Evolutionary conservation across 306 rosid species (phyloP), one percentile per base, ranked within the genome.

Genomic region (Ammopiptanthus mongolicus): DNA sequence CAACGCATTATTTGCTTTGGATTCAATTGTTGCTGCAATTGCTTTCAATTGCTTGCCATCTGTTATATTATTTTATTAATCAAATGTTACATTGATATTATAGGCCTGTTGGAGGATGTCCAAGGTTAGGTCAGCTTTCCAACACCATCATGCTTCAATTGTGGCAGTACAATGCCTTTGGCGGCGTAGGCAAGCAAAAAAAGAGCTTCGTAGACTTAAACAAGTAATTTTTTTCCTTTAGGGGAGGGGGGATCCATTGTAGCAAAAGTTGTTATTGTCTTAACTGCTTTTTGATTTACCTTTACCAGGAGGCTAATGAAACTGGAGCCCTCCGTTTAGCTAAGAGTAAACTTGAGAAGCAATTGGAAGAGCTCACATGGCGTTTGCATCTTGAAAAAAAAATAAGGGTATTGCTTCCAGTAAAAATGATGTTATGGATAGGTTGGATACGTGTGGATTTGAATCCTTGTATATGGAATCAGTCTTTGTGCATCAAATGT

Each of bases 311-410:
- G 80, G 99, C 99, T 74, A 95, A 89, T 87, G 99, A 95, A 78
- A 59, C 97, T 77, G 99, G 98, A 66, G 98, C 99, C 85, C 84
- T 95, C 79, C 99, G 99, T 46, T 79, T 92, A 68, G 98, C 98
- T 31, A 95, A 92, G 86, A 90, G 8, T 88, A 95, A 95, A 86
- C 96, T 95, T 39, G 99, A 95, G 90, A 95, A 89, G 85, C 98
- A 95, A 81, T 79, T 95, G 84, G 99, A 95, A 69, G 98, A 95
- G 58, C 90, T 92, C 73, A 87, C 96, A 2, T 92, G 99, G 99
- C 93, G 99, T 42, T 81, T 95, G 84, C 98, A 92, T 67, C 90
- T 95, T 62, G 99, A 95, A 76, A 95, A 90, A 88, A 83, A 97
- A 87, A 65, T 92, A 71, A 91, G 97, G 99, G 99, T 95, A 95